These are phyloP conservation scores for Colletotrichum cordylinicola DNA, from an alignment of 2,329 filamentous ascomycete species.

Conservation along the genomic window DNA sequence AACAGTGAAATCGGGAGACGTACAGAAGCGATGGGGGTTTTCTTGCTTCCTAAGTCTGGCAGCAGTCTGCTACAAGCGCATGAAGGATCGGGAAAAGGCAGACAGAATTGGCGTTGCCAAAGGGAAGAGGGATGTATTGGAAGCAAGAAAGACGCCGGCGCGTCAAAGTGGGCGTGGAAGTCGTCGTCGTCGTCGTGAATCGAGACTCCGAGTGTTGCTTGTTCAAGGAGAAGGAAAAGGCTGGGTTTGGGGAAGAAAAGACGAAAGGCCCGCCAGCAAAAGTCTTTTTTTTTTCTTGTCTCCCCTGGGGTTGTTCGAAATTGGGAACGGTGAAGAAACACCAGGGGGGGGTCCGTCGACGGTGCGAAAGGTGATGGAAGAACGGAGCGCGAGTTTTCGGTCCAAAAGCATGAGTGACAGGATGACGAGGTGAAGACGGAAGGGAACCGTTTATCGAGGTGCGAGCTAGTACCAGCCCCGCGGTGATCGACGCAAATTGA, in stretches of 20 bases:
- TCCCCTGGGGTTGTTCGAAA: background rate
- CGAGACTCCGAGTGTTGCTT: conserved; percentile 8
- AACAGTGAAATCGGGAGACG: background rate
- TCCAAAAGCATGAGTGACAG: background rate
- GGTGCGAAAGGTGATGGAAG: background rate
- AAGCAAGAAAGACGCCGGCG: background rate
- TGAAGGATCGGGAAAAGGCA: conserved; percentile 9
- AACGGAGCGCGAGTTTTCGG: background rate
- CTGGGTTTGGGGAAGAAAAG: background rate
- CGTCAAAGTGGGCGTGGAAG: background rate
- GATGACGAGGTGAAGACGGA: background rate
- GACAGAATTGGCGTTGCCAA: background rate
- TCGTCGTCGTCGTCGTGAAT: background rate
- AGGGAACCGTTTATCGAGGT: background rate
- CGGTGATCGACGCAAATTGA: conserved; percentile 17
- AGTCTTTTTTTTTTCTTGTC: conserved; percentile 12
- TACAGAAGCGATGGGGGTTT: background rate
- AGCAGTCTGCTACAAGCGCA: conserved; percentile 4
- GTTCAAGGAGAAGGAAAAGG: background rate
- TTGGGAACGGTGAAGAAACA: conserved; percentile 18
- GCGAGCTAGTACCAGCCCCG: conserved; percentile 10
- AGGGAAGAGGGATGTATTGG: background rate
- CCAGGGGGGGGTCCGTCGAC: background rate
- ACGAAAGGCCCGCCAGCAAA: conserved; percentile 10
- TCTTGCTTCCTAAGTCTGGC: conserved; percentile 7